Evolutionary conservation across 768 basidiomycete species (phyloP), one percentile per base, ranked within the genome.

Genomic region (Xerocomus spinulosus): DNA sequence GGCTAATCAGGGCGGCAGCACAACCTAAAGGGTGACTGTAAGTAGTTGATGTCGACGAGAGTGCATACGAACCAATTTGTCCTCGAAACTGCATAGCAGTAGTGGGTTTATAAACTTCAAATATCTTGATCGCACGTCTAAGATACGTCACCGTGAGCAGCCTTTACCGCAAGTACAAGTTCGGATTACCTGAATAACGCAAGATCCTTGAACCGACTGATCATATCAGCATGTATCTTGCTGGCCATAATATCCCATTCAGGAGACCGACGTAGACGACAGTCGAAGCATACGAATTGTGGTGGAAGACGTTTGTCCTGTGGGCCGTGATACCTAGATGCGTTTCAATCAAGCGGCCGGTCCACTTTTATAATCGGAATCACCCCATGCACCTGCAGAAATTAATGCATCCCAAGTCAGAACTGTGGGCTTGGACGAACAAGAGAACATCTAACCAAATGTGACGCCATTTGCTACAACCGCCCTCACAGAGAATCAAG

Each of bases 391-490:
- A 74, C 73, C 58, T 66, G 26, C 21, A 36, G 43, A 44, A 4
- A 39, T 42, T 20, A 21, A 23, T 9, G 10, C 17, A 28, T 35
- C 24, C 20, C 18, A 17, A 39, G 21, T 57, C 28, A 39, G 20
- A 10, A 33, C 4, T 33, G 41, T 23, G 18, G 18, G 6, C 15
- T 29, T 33, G 15, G 4, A 41, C n/a, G 12, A 32, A 8, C 9
- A 37, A 26, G 17, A 20, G 8, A 42, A 42, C 24, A 48, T 60
- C 78, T 45, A 46, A 88, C 88, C 88, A 92, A 35, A 81, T 56
- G 62, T 92, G 89, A 60, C 78, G 84, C 87, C 87, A 89, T 48
- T 70, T 76, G 15, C 71, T 71, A 64, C 89, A 90, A n/a, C 73
- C 79, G 9, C 80, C 82, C 50, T 90, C 86, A 57, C 88, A 92